Evolutionary conservation across 2,329 filamentous ascomycete genomes (phyloP).

Genomic region (Kalmusia sp.): DNA sequence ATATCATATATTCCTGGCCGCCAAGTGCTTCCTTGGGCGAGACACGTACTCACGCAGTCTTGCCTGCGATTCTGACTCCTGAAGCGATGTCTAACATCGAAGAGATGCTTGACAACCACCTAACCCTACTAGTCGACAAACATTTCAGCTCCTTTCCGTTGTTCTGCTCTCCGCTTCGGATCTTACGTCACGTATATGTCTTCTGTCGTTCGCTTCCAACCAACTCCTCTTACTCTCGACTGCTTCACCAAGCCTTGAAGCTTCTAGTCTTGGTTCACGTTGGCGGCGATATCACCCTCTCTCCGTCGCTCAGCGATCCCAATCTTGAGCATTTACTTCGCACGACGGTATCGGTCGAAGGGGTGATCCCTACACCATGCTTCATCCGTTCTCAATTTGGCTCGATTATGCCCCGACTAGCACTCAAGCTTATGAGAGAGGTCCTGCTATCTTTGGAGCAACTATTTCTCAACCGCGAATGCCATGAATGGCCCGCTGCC

Average conservation of each 20-base stretch:
- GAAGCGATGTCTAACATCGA: slow-evolving; percentile 26
- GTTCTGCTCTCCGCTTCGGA: slow-evolving; percentile 39
- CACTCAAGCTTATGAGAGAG: slow-evolving; percentile 37
- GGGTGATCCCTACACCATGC: slow-evolving; percentile 40
- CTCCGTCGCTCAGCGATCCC: slow-evolving; percentile 22
- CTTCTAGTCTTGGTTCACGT: slow-evolving; percentile 49
- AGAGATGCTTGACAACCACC: slow-evolving; percentile 36
- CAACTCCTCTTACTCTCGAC: slow-evolving; percentile 21
- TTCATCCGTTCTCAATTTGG: slow-evolving; percentile 50
- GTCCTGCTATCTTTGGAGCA: slow-evolving; percentile 41
- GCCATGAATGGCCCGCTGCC: slow-evolving; percentile 40
- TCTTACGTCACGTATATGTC: slow-evolving; percentile 43
- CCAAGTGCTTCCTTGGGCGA: slow-evolving; percentile 22
- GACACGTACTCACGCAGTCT: slow-evolving; percentile 36
- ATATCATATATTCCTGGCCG: slow-evolving; percentile 48
- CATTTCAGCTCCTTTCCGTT: slow-evolving; percentile 45
- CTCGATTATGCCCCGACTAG: slow-evolving; percentile 41
- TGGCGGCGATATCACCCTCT: slow-evolving; percentile 44
- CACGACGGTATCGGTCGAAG: slow-evolving; percentile 23
- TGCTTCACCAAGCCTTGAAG: slow-evolving; percentile 45
- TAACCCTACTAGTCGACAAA: slow-evolving; percentile 39
- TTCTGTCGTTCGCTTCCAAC: slow-evolving; percentile 33
- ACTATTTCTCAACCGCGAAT: slow-evolving; percentile 37
- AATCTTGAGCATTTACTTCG: slow-evolving; percentile 25
- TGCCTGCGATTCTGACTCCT: slow-evolving; percentile 41